Conservation (phyloP, 2,329 filamentous ascomycete species). For the Exophiala lecanii-corni region DNA sequence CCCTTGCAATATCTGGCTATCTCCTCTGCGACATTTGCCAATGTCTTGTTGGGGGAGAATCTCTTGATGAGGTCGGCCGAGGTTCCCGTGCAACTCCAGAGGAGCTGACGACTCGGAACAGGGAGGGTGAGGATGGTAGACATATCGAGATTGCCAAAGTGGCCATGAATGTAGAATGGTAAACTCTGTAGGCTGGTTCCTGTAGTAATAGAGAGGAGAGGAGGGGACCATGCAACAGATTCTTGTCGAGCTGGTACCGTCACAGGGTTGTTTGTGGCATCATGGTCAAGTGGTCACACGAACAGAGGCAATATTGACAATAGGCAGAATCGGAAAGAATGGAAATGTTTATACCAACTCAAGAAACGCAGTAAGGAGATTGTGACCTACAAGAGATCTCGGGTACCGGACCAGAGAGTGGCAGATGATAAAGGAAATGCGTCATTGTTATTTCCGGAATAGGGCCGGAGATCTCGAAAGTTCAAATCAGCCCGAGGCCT, state of each 20-base stretch:
- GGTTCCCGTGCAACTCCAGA: constrained; percentile 20
- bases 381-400: too few species aligned
- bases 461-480: too few species aligned
- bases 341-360: too few species aligned
- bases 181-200: constrained; percentile 56
- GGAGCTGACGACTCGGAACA: constrained; percentile 10
- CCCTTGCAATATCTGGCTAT: constrained; percentile 20
- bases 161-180: constrained; percentile 56
- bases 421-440: too few species aligned
- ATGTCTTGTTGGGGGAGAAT: constrained; percentile 18
- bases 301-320: too few species aligned
- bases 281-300: constrained; percentile 3
- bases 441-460: too few species aligned
- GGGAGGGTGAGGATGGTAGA: constrained; percentile 60
- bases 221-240: neutral
- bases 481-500: too few species aligned
- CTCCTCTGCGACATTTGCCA: constrained; percentile 17
- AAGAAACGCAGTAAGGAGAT: too few species aligned
- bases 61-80: constrained; percentile 21
- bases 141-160: constrained; percentile 55
- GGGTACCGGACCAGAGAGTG: too few species aligned
- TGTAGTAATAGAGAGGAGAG: neutral
- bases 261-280: constrained; percentile 7
- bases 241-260: neutral
- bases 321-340: too few species aligned